These are phyloP conservation scores for Auxenochlorella pyrenoidosa DNA, from an alignment of 139 green algal species.

Conservation along the genomic window DNA sequence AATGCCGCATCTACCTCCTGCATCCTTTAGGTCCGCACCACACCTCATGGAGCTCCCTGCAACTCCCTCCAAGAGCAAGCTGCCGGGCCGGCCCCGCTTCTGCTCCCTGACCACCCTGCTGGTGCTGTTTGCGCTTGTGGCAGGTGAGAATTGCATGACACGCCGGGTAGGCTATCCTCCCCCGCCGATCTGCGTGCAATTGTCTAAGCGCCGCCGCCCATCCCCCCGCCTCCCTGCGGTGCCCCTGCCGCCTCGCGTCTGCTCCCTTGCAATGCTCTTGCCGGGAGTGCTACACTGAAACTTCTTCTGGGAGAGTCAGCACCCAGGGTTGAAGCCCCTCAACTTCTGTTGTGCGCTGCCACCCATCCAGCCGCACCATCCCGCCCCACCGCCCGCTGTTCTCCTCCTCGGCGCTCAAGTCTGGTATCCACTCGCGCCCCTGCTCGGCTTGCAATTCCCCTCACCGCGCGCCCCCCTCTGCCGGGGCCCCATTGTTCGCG, in stretches of 20 bases:
- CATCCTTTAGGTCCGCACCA: neutral
- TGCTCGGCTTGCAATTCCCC: too few relatives aligned
- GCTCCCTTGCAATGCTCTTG: neutral
- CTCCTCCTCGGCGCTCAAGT: neutral
- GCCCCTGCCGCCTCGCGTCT: neutral
- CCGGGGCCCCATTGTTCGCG: too few relatives aligned
- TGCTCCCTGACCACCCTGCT: conserved; percentile 32
- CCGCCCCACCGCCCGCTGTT: neutral
- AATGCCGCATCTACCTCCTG: neutral
- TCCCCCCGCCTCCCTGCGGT: neutral
- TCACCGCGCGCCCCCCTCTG: neutral
- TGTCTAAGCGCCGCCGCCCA: neutral
- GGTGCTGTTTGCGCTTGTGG: conserved; percentile 8
- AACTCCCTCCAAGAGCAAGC: conserved; percentile 49
- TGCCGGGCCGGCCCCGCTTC: neutral
- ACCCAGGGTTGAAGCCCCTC: too few relatives aligned
- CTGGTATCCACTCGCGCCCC: neutral
- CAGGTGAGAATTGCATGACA: neutral
- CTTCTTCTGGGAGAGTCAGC: too few relatives aligned
- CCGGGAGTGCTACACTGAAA: too few relatives aligned
- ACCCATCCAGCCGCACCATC: too few relatives aligned
- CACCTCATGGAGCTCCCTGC: conserved; percentile 28
- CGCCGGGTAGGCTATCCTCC: neutral
- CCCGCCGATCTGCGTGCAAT: neutral
- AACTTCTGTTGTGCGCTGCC: too few relatives aligned